Percentiles rank a stretch among this genome's conserved stretches.
Evolutionary conservation across 2,329 filamentous ascomycete genomes (phyloP).

Genomic region (Paraphoma chrysanthemicola): DNA sequence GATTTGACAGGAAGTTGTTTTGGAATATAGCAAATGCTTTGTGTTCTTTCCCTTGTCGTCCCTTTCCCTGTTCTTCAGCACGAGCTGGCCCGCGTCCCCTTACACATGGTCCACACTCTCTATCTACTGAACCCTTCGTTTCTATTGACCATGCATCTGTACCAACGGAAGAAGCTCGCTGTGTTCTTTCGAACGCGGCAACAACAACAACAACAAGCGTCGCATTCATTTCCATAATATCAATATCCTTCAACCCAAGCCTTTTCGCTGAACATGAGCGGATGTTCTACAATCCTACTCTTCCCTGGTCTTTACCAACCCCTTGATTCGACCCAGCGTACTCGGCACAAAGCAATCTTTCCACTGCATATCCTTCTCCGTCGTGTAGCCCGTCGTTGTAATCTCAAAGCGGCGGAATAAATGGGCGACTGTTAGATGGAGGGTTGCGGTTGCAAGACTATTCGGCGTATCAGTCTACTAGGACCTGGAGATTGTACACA

Average conservation of each 20-base stretch:
- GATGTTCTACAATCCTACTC: constrained; percentile 1
- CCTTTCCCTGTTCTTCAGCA: no score
- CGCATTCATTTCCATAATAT: neutral
- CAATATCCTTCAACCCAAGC: no score
- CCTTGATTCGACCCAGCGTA: constrained; percentile 14
- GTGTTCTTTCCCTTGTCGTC: no score
- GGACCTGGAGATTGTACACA: no score
- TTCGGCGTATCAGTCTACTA: neutral
- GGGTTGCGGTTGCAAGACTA: constrained; percentile 15
- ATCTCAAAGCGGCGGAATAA: constrained; percentile 19
- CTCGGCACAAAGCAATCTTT: constrained; percentile 17
- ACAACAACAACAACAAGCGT: neutral
- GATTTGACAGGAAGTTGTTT: no score
- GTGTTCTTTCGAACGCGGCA: neutral
- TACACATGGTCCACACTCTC: neutral
- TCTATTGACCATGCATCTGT: neutral
- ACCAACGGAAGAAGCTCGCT: neutral
- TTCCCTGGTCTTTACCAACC: constrained; percentile 11
- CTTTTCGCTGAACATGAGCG: no score
- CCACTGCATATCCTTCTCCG: constrained; percentile 21
- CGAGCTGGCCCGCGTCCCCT: no score
- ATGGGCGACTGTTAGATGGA: constrained; percentile 18
- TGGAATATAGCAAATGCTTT: no score
- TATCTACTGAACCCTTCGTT: neutral
- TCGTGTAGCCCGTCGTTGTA: constrained; percentile 15